Evolutionary conservation across 164 flowering plant species (phyloP), one percentile per base, ranked within the genome.

Genomic region (Nymphaea colorata): DNA sequence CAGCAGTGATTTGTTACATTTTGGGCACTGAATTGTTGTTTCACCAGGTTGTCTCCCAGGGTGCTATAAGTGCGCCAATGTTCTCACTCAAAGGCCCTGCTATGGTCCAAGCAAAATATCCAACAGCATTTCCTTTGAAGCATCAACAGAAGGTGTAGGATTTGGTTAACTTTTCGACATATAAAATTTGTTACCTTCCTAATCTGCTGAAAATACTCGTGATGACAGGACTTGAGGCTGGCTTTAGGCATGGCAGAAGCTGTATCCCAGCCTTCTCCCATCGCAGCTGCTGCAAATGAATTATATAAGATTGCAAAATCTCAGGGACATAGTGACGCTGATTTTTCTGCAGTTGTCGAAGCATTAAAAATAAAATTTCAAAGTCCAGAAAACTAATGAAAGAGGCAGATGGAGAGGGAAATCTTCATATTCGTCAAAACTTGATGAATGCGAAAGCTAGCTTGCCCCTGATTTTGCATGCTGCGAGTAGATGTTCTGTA

Each of bases 21-120:
- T 0, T 43, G 36, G 36, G 36, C 36, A 25, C 43, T 3, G n/a
- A 59, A 43, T 62, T 66, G 41, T 12, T 67, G 41, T 66, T 53
- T 64, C 68, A 75, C 71, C 82, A 90, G 98, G 96, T 93, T 2
- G 81, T 91, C 4, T 84, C 98, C 59, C 96, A 89, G 74, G 96
- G 97, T 45, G 96, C 97, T 62, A 93, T 93, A 16, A 90, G 89
- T 76, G 87, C 98, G 44, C 98, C 98, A 59, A 90, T 93, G 98
- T 90, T 85, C 84, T 79, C 84, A 2, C 75, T 77, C 70, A 93
- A 93, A 79, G 98, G 96, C 41, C 96, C 96, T 44, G 85, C 93
- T 42, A 93, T 93, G 98, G 78, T 87, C 62, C 77, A 89, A 69
- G 83, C 96, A n/a, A 44, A 47, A 18, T 93, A 88, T 71, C 93